A percentile compares a stretch with the other conserved stretches of the same genome.
phyloP scores from a whole-genome alignment of 768 basidiomycete species.

The Mycena polygramma region DNA sequence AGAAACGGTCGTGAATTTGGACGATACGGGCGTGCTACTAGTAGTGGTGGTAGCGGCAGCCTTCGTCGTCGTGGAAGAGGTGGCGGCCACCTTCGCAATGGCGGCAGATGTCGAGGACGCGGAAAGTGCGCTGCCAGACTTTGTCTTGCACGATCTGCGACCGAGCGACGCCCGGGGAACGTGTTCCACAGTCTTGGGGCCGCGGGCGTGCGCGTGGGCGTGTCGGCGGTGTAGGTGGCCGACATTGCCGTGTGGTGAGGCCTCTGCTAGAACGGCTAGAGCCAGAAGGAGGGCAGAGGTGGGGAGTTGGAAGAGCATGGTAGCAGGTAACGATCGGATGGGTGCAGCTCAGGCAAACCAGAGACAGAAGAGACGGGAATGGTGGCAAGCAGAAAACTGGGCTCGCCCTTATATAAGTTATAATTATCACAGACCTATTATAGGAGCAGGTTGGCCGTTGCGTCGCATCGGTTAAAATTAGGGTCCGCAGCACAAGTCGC shows the following conservation, averaged over 20 bases:
- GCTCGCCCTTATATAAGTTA: background rate
- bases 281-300: constrained; percentile 40
- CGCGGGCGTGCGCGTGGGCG: constrained; percentile 37
- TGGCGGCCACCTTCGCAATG: constrained; percentile 8
- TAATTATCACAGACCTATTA: background rate
- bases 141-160: constrained; percentile 34
- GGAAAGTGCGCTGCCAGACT: constrained; percentile 9
- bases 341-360: constrained; percentile 24
- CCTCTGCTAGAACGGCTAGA: constrained; percentile 39
- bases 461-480: no score
- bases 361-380: constrained; percentile 23
- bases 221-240: constrained; percentile 42
- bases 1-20: no score
- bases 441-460: no score
- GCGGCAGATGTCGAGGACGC: constrained; percentile 22
- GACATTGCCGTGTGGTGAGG: constrained; percentile 40
- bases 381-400: constrained; percentile 33
- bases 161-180: background rate
- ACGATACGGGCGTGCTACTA: no score
- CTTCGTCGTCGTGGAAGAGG: constrained; percentile 17
- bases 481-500: no score
- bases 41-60: no score
- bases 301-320: constrained; percentile 43
- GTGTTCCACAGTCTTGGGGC: constrained; percentile 11
- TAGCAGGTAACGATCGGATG: constrained; percentile 22